phyloP scores from a whole-genome alignment of 805 yeast genomes.

The Geotrichum ghanense region DNA sequence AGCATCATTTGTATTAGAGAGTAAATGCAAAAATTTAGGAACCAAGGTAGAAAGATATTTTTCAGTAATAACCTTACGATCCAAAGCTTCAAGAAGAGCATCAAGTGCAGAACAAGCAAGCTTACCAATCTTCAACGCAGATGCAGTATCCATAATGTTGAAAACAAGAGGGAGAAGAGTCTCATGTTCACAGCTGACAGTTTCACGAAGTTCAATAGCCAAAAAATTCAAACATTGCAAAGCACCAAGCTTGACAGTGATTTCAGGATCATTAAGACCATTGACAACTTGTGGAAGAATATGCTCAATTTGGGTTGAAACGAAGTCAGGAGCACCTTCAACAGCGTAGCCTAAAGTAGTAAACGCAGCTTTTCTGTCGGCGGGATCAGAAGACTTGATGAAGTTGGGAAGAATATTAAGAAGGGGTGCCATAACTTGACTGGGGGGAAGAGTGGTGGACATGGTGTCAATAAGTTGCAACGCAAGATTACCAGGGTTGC shows the following conservation, averaged over 20 bases:
- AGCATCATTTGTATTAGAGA: constrained; percentile 53
- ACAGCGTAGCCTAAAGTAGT: constrained; percentile 73
- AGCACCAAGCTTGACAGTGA: constrained; percentile 76
- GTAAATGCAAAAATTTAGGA: constrained; percentile 78
- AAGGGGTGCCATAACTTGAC: constrained; percentile 77
- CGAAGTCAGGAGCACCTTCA: constrained; percentile 90
- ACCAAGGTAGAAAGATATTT: constrained; percentile 78
- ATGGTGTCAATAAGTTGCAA: constrained; percentile 68
- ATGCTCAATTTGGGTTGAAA: constrained; percentile 61
- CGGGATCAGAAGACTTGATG: constrained; percentile 45
- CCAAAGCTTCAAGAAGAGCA: constrained; percentile 83
- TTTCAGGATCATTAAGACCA: constrained; percentile 68
- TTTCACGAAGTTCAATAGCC: constrained; percentile 75
- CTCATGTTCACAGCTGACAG: constrained; percentile 74
- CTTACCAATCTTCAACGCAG: constrained; percentile 73
- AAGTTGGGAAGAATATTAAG: constrained; percentile 35
- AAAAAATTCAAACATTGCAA: constrained; percentile 67
- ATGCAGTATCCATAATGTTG: constrained; percentile 74
- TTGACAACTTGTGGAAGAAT: constrained; percentile 59
- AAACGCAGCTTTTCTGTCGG: constrained; percentile 80
- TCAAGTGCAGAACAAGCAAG: constrained; percentile 87
- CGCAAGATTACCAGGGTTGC: constrained; percentile 65
- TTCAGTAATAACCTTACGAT: constrained; percentile 67
- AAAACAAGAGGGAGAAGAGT: constrained; percentile 77
- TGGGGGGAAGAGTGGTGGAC: constrained; percentile 79